These are phyloP conservation scores for Helicocarpus griseus DNA, from an alignment of 2,329 filamentous ascomycete species.

Conservation along the genomic window DNA sequence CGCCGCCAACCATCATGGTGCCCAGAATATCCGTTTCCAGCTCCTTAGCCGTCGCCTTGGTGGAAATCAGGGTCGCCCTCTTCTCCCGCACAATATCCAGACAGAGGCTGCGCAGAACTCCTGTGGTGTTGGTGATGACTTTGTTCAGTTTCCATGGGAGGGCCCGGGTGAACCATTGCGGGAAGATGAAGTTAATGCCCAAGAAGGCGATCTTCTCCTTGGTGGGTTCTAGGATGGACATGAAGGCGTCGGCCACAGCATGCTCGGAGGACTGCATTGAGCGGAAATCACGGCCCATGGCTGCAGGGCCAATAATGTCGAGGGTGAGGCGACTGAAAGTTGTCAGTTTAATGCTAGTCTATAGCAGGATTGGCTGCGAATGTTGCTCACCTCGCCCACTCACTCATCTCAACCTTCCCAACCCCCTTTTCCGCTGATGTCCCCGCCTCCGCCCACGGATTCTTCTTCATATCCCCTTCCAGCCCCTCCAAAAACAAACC, in stretches of 20 bases:
- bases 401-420: slow-evolving; percentile 27
- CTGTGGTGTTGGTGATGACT: slow-evolving; percentile 21
- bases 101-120: slow-evolving; percentile 24
- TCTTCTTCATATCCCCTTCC: slow-evolving; percentile 20
- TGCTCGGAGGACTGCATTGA: slow-evolving; percentile 42
- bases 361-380: neutral
- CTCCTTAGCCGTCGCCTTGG: slow-evolving; percentile 29
- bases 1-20: slow-evolving; percentile 28
- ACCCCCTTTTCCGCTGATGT: slow-evolving; percentile 12
- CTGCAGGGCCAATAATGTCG: slow-evolving; percentile 49
- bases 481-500: slow-evolving; percentile 24
- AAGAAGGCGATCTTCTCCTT: slow-evolving; percentile 35
- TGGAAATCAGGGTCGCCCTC: slow-evolving; percentile 16
- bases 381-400: slow-evolving; percentile 22
- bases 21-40: slow-evolving; percentile 30
- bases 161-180: slow-evolving; percentile 40
- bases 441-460: slow-evolving; percentile 19
- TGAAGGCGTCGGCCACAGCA: slow-evolving; percentile 44
- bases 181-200: slow-evolving; percentile 37
- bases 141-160: slow-evolving; percentile 34
- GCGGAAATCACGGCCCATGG: slow-evolving; percentile 48
- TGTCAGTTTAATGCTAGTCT: neutral
- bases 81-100: slow-evolving; percentile 28
- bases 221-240: slow-evolving; percentile 40
- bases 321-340: slow-evolving; percentile 40